Evolutionary conservation across 192 early-diverging fungal genomes (phyloP).

Genomic region (Jimgerdemannia lactiflua): DNA sequence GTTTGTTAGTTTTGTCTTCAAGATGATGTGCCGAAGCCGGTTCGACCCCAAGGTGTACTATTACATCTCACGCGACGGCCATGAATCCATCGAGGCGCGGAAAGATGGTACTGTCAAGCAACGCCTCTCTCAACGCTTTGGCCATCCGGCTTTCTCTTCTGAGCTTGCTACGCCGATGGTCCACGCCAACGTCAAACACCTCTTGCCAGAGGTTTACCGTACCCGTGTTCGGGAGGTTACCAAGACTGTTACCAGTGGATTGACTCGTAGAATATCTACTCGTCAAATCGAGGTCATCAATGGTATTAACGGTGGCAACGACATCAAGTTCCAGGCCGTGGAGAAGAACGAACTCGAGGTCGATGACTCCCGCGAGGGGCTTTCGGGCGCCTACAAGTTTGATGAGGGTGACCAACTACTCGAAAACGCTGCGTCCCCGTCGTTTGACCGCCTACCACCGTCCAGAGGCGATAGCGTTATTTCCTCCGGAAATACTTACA

Average conservation of each 20-base stretch:
- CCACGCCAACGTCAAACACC: conserved; percentile 58
- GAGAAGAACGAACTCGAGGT: conserved; percentile 27
- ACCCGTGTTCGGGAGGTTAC: conserved; percentile 27
- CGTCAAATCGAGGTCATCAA: conserved; percentile 22
- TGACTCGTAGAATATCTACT: conserved; percentile 25
- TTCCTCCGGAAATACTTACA: background rate
- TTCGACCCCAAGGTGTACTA: conserved; percentile 56
- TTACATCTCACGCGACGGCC: conserved; percentile 37
- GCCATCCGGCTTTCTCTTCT: conserved; percentile 62
- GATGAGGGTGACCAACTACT: conserved; percentile 14
- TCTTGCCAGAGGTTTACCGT: conserved; percentile 61
- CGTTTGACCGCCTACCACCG: background rate
- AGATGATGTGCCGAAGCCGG: conserved; percentile 40
- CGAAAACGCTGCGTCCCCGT: background rate
- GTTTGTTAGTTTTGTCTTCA: conserved; percentile 50
- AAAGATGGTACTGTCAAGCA: conserved; percentile 7
- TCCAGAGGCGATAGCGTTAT: background rate
- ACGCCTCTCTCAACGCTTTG: conserved; percentile 54
- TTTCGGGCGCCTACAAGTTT: conserved; percentile 26
- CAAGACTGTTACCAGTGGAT: conserved; percentile 19
- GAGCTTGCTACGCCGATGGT: conserved; percentile 66
- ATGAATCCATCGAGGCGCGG: conserved; percentile 12
- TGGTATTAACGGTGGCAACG: conserved; percentile 10
- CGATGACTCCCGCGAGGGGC: conserved; percentile 28
- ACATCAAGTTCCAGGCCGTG: conserved; percentile 30